phyloP scores from a whole-genome alignment of 2,329 filamentous ascomycete species.

The Cladophialophora chaetospira region DNA sequence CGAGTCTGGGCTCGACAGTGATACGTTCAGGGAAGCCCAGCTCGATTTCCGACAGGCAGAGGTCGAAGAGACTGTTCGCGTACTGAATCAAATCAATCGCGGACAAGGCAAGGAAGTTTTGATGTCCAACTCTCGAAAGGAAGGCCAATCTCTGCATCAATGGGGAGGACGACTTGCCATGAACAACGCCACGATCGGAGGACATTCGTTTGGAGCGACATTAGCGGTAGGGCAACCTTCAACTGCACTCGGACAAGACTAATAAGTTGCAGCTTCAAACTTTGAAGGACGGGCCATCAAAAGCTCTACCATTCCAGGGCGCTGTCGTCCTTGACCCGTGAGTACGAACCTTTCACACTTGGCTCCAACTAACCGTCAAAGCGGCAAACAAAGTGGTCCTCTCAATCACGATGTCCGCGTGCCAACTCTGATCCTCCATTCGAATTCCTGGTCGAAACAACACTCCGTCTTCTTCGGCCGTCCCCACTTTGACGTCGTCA shows the following conservation, averaged over 20 bases:
- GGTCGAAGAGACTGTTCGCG: conserved; percentile 31
- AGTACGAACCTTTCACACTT: neutral
- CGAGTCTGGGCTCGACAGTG: conserved; percentile 19
- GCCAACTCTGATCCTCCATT: conserved; percentile 64
- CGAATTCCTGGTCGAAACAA: conserved; percentile 64
- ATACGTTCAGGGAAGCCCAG: conserved; percentile 31
- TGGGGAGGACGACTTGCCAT: conserved; percentile 60
- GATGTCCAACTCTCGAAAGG: conserved; percentile 49
- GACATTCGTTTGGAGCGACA: conserved; percentile 69
- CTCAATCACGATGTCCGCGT: conserved; percentile 62
- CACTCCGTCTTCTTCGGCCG: conserved; percentile 62
- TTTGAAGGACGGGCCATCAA: conserved; percentile 47
- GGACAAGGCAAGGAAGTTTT: conserved; percentile 26
- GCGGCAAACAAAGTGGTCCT: conserved; percentile 63
- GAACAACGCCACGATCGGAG: conserved; percentile 58
- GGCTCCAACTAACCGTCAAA: neutral
- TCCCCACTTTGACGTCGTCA: conserved; percentile 66
- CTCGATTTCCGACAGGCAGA: conserved; percentile 35
- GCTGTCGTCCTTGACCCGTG: conserved; percentile 64
- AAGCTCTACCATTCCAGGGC: conserved; percentile 53
- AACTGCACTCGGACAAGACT: neutral
- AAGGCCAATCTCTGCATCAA: conserved; percentile 50
- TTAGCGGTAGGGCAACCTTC: conserved; percentile 44
- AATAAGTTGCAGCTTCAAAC: conserved; percentile 21
- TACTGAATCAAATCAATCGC: conserved; percentile 27